Conservation (phyloP, 2,329 filamentous ascomycete genomes). For the Lachnellula occidentalis region DNA sequence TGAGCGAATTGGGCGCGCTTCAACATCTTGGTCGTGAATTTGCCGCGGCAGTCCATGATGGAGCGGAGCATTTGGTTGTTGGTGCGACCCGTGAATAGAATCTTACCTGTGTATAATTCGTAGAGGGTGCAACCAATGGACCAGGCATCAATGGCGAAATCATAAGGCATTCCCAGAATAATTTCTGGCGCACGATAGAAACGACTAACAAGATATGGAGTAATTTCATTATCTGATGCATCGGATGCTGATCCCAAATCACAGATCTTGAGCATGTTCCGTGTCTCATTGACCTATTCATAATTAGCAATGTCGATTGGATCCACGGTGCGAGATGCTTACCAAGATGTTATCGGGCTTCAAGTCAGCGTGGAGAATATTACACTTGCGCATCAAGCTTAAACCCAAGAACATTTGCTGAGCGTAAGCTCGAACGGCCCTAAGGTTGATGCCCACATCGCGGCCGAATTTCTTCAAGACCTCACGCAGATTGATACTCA, state of each 20-base stretch:
- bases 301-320: constrained; percentile 10
- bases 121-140: constrained; percentile 96
- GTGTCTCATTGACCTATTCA: constrained; percentile 65
- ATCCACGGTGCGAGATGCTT: constrained; percentile 6
- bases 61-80: constrained; percentile 98
- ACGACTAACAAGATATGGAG: constrained; percentile 90
- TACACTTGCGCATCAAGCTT: constrained; percentile 82
- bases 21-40: constrained; percentile 83
- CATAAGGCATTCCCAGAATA: constrained; percentile 92
- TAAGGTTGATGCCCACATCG: constrained; percentile 85
- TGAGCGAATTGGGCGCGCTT: constrained; percentile 72
- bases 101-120: constrained; percentile 95
- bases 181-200: constrained; percentile 98
- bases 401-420: constrained; percentile 91
- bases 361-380: constrained; percentile 90
- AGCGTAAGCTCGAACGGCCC: constrained; percentile 81
- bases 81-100: constrained; percentile 87
- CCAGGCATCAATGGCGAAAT: constrained; percentile 95
- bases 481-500: constrained; percentile 88
- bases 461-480: constrained; percentile 94
- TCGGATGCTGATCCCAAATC: constrained; percentile 96
- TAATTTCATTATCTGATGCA: constrained; percentile 83
- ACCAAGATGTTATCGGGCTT: constrained; percentile 93
- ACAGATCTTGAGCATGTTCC: constrained; percentile 86
- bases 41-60: constrained; percentile 94